A percentile compares a stretch with the other conserved stretches of the same genome.
Evolutionary conservation across 495 filamentous ascomycete species (phyloP).

Genomic region (Neurospora sp.): DNA sequence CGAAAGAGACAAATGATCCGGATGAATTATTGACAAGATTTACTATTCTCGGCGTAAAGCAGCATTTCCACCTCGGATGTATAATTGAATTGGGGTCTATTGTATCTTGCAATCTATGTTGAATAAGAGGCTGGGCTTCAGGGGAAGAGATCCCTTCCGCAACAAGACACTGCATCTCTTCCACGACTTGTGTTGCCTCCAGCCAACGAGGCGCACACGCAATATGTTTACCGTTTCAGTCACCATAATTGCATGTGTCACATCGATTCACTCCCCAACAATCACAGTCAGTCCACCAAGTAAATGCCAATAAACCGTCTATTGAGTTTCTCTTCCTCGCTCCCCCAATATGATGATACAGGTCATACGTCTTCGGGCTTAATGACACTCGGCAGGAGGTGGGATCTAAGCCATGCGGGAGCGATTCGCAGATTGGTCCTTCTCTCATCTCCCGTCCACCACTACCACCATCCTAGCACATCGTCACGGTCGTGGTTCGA

Average conservation of each 20-base stretch:
- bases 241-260: not conserved
- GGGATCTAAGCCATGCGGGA: not conserved
- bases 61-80: not conserved
- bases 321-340: slow-evolving; percentile 6
- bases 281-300: not conserved
- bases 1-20: too few species aligned
- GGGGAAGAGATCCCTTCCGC: not conserved
- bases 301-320: slow-evolving; percentile 5
- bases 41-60: not conserved
- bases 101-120: too few species aligned
- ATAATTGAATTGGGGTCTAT: too few species aligned
- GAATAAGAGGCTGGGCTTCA: not conserved
- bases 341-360: slow-evolving; percentile 19
- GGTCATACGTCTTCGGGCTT: slow-evolving; percentile 3
- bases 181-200: not conserved
- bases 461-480: not conserved
- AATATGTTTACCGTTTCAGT: too few species aligned
- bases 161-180: not conserved
- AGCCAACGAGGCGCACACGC: not conserved
- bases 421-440: not conserved
- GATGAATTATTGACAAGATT: not conserved
- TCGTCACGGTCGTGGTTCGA: not conserved
- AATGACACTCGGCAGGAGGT: not conserved
- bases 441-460: not conserved
- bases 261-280: not conserved